phyloP scores from a whole-genome alignment of 2,329 filamentous ascomycete genomes.

The Calonectria ilicicola region DNA sequence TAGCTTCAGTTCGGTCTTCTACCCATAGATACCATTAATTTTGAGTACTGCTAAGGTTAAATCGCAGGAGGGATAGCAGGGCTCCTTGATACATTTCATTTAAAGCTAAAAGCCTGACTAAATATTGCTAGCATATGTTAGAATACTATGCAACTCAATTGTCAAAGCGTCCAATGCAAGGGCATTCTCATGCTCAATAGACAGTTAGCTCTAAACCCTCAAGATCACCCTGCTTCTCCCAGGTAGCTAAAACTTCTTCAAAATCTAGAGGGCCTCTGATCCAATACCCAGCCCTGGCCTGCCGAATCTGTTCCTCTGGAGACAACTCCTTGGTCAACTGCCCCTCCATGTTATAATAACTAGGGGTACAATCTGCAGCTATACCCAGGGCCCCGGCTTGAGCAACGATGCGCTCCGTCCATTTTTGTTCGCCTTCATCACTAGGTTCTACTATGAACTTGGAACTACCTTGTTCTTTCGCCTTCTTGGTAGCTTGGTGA shows the following conservation, averaged over 20 bases:
- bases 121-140: too few relatives aligned
- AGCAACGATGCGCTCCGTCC: constrained; percentile 10
- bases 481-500: constrained; percentile 20
- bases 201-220: background rate
- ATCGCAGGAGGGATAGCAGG: too few relatives aligned
- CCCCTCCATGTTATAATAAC: constrained; percentile 64
- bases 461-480: background rate
- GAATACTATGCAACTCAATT: too few relatives aligned
- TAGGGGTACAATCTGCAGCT: constrained; percentile 64
- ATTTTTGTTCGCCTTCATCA: background rate
- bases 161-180: too few relatives aligned
- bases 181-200: background rate
- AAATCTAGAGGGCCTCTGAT: background rate
- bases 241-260: background rate
- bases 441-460: background rate
- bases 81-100: too few relatives aligned
- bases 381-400: constrained; percentile 23
- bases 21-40: too few relatives aligned
- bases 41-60: too few relatives aligned
- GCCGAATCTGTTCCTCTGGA: background rate
- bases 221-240: background rate
- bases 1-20: background rate
- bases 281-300: background rate
- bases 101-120: too few relatives aligned
- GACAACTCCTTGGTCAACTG: background rate